These are phyloP conservation scores for Hanseniaspora singularis DNA, from an alignment of 805 yeast species.

Conservation along the genomic window DNA sequence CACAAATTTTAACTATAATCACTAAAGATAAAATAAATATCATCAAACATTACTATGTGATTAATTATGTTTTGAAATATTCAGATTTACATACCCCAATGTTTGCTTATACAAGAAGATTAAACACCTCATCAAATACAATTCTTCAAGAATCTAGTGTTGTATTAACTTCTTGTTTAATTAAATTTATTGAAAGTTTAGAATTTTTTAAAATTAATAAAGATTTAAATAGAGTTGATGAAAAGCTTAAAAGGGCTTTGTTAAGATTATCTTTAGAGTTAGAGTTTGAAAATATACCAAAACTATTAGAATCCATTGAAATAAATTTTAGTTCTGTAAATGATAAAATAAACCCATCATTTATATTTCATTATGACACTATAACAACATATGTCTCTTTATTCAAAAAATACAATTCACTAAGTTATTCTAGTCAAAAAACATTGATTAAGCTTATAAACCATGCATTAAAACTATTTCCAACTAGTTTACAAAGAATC, in stretches of 20 bases:
- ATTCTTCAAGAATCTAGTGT: conserved; percentile 6
- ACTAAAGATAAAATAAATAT: not conserved
- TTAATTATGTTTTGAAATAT: not conserved
- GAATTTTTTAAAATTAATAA: not conserved
- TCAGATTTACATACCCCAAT: not conserved
- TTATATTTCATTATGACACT: conserved; percentile 23
- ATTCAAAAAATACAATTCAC: conserved; percentile 49
- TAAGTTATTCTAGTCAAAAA: conserved; percentile 48
- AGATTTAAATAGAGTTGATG: conserved; percentile 29
- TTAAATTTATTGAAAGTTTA: conserved; percentile 5
- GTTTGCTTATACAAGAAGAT: not conserved
- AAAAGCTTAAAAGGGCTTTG: conserved; percentile 36
- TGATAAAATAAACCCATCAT: too few species aligned
- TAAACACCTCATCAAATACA: conserved; percentile 1
- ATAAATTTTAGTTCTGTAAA: not conserved
- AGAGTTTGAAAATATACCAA: conserved; percentile 32
- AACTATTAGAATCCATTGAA: not conserved
- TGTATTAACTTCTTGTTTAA: not conserved
- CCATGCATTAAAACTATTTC: conserved; percentile 49
- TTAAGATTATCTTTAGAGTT: conserved; percentile 36
- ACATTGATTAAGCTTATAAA: conserved; percentile 60
- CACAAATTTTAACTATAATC: not conserved
- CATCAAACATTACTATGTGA: not conserved
- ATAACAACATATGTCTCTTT: conserved; percentile 55
- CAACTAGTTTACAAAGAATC: conserved; percentile 42